Evolutionary conservation across 257 asterid genomes (phyloP).

Genomic region (Nicotiana otophora): DNA sequence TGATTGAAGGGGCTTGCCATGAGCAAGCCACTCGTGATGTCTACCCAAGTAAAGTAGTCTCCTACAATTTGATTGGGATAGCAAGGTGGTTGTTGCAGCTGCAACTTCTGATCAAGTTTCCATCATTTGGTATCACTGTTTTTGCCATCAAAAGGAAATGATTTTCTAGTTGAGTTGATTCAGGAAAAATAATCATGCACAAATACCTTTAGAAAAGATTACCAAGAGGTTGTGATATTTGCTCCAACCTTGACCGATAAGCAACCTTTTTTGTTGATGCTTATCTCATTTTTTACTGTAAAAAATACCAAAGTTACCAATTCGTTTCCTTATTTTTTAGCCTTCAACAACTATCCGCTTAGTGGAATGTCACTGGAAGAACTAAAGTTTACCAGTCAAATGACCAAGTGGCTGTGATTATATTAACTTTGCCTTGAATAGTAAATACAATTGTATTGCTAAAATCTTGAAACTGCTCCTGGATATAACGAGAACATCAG

Average conservation of each 20-base stretch:
- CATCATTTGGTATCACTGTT: neutral
- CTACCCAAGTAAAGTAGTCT: neutral
- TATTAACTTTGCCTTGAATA: neutral
- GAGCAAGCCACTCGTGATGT: neutral
- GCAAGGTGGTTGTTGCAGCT: neutral
- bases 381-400: neutral
- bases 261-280: neutral
- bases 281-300: neutral
- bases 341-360: neutral
- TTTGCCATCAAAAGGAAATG: neutral
- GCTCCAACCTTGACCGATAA: neutral
- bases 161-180: neutral
- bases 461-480: neutral
- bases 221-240: neutral
- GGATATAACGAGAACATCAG: neutral
- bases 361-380: neutral
- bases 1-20: slow-evolving; percentile 3
- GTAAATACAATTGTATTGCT: neutral
- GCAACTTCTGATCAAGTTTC: neutral
- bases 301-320: neutral
- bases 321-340: neutral
- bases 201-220: neutral
- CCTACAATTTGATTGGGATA: neutral
- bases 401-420: neutral
- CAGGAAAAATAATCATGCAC: neutral